Base-by-base conservation (phyloP, 108 stramenopile genomes). In the Cyclotella kingstonii region DNA sequence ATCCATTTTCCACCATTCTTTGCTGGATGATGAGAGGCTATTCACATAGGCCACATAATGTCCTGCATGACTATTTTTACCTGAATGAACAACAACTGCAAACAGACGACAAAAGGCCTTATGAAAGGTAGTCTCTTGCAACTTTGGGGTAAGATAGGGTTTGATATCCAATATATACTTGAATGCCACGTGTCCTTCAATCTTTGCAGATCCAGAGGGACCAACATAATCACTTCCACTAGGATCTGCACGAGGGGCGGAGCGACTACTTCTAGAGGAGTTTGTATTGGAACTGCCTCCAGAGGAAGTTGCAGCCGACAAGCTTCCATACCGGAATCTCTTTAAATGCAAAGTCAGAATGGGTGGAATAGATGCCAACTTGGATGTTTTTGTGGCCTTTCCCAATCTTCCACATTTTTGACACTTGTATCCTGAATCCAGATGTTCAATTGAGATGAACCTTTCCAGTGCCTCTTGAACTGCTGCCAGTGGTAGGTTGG, bases 1-100 rank as follows among this genome's bases (percentile, higher is more conserved):
- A 54, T 93, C 92, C 92, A 93, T 89, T 51, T 90, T 93, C 89
- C 92, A 93, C 92, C 92, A 93, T 48, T 93, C 85, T 40, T 89
- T 89, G 62, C 81, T 85, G 51, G 63, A 61, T 41, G 82, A 72
- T 51, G 6, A 28, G 29, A 56, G 22, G 28, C 83, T 93, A 18
- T 82, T 73, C 12, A 93, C 92, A 36, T 90, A 93, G 0, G 77
- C 58, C 9, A 87, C 47, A 52, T 93, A 93, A 63, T 93, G 92
- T 0, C 92, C 92, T 0, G 83, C 83, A 47, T 93, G 89, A 23
- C 81, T 83, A 56, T 90, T 93, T 55, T 90, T 90, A 5, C 92
- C 92, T 12, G 84, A 80, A 51, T 93, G 92, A 21, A 90, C 89
- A 53, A 93, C 80, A 21, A 93, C 92, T 14, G 92, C 92, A 63